Evolutionary conservation across 192 early-diverging fungal genomes (phyloP).

Genomic region (Backusella australiensis): DNA sequence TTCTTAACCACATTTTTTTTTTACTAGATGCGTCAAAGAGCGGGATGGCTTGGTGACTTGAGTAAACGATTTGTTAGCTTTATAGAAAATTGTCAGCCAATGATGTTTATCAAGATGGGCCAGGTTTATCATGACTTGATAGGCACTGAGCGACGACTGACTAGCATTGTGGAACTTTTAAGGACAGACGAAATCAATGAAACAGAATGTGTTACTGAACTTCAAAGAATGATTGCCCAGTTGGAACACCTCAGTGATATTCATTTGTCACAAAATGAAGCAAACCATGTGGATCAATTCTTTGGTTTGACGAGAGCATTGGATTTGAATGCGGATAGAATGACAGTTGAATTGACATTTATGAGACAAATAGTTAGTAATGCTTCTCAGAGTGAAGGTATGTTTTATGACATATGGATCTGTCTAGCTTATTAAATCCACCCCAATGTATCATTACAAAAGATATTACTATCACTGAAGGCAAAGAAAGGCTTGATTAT

Average conservation of each 20-base stretch:
- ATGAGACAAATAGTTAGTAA: conserved; percentile 37
- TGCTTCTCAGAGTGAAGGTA: conserved; percentile 38
- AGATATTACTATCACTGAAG: conserved; percentile 41
- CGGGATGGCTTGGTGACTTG: conserved; percentile 66
- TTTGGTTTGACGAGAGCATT: conserved; percentile 46
- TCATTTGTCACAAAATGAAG: conserved; percentile 49
- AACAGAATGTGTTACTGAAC: conserved; percentile 60
- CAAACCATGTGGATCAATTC: conserved; percentile 52
- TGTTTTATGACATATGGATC: not conserved
- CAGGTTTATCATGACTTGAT: conserved; percentile 75
- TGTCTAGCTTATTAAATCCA: not conserved
- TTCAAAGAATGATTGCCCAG: conserved; percentile 68
- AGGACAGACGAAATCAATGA: conserved; percentile 78
- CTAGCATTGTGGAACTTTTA: conserved; percentile 70
- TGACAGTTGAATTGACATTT: conserved; percentile 56
- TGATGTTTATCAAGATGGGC: conserved; percentile 70
- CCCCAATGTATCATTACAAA: not conserved
- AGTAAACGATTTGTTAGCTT: conserved; percentile 66
- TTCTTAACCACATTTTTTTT: not conserved
- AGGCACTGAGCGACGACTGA: conserved; percentile 76
- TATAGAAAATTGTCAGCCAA: conserved; percentile 63
- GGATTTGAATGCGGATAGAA: conserved; percentile 68
- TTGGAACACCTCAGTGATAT: conserved; percentile 64
- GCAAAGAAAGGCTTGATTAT: conserved; percentile 40
- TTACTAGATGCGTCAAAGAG: conserved; percentile 56